Base-by-base conservation (phyloP, 805 yeast genomes). In the Saccharomycopsis javanensis region DNA sequence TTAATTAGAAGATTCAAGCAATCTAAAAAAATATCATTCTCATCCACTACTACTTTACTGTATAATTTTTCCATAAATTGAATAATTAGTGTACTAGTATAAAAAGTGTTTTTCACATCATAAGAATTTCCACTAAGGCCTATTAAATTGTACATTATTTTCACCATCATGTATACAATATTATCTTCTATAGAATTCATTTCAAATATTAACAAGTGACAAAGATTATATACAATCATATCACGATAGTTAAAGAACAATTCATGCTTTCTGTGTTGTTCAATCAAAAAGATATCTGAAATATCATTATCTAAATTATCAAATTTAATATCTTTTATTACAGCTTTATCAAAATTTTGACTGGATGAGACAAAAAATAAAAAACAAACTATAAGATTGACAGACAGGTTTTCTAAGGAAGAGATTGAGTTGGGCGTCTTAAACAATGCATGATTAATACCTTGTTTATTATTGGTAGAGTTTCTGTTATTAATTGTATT, bases 351-450 rank as follows among this genome's bases (percentile, higher is more conserved):
- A 23, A 42, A 42, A 8, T 18, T 20, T 42, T 18, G 28, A 28
- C 23, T 42, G 3, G 48, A 42, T 42, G 48, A 20, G 3, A 42
- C 7, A 28, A 20, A 42, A 42, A 42, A 42, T 3, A 42, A 25
- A 20, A 20, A 42, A 20, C 48, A 42, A 20, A 42, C 25, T 2
- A 42, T 11, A 42, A 42, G 23, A 42, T 42, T 20, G 4, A 42
- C 35, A 31, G 35, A 31, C 10, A 31, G 13, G 15, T 31, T 31
- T 31, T 31, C 35, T 18, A 10, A 42, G 23, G 64, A 55, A 2
- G 69, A 67, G 61, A 72, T 76, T 1, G 80, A 71, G 1, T 75
- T 72, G 27, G 85, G 64, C 60, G 77, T 78, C 2, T 67, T 55
- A 85, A 73, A 63, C 77, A 79, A 23, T 81, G 8, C 62, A 60